These are phyloP conservation scores for Stemphylium vesicarium DNA, from an alignment of 2,329 filamentous ascomycete species.

Conservation along the genomic window DNA sequence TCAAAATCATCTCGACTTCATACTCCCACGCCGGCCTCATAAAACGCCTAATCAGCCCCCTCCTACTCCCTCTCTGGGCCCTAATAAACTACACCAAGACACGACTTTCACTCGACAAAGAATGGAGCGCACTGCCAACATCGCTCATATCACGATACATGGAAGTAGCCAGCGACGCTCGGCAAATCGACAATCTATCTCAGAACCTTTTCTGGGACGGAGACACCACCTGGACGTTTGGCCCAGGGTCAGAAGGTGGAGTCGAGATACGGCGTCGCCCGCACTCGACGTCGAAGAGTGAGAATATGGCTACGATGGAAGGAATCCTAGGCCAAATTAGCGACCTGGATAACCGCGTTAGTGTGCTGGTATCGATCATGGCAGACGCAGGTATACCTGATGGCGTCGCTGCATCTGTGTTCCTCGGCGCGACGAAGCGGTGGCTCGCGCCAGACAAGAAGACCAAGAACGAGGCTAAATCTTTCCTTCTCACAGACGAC, in stretches of 20 bases:
- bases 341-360: constrained; percentile 35
- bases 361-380: constrained; percentile 47
- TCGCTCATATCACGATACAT: constrained; percentile 56
- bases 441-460: constrained; percentile 57
- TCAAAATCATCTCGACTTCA: constrained; percentile 64
- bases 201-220: constrained; percentile 65
- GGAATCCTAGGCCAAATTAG: constrained; percentile 67
- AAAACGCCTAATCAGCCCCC: constrained; percentile 64
- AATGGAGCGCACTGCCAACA: constrained; percentile 33
- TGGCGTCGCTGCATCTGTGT: constrained; percentile 64
- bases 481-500: constrained; percentile 39
- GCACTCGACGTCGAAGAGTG: constrained; percentile 80
- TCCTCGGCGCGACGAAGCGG: constrained; percentile 63
- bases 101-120: constrained; percentile 31
- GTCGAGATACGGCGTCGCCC: constrained; percentile 64
- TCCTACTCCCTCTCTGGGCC: constrained; percentile 69
- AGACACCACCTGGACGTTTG: constrained; percentile 61
- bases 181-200: constrained; percentile 59
- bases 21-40: constrained; percentile 72
- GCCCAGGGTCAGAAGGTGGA: constrained; percentile 52
- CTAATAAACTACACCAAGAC: constrained; percentile 60
- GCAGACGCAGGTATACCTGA: constrained; percentile 59
- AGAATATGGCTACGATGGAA: constrained; percentile 65
- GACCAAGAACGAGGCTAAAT: constrained; percentile 11
- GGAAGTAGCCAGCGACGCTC: constrained; percentile 60